Conservation (phyloP, 1,284 basidiomycete species). For the Rhizopogon parksii region DNA sequence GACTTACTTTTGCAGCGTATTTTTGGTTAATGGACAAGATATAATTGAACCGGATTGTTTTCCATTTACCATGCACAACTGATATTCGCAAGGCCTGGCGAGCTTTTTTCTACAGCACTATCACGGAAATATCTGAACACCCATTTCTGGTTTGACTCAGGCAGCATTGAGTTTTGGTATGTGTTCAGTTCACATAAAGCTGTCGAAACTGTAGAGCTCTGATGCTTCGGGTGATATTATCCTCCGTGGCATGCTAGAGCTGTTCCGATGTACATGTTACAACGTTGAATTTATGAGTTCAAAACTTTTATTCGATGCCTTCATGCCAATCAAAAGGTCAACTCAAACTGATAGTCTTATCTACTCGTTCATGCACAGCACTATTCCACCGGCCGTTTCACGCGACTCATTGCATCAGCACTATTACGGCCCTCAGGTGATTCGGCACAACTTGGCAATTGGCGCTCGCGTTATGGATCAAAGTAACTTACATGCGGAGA, state of each 20-base stretch:
- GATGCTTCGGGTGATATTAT: background rate
- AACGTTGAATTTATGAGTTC: too few relatives aligned
- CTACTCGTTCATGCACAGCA: background rate
- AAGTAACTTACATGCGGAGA: slow-evolving; percentile 1
- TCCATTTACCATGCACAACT: background rate
- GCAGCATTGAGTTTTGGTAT: background rate
- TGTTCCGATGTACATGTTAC: background rate
- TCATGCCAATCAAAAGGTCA: too few relatives aligned
- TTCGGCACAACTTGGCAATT: background rate
- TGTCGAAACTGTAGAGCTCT: background rate
- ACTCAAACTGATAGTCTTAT: background rate
- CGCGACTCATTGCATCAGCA: background rate
- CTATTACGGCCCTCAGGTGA: background rate
- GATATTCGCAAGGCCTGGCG: background rate
- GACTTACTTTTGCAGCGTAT: background rate
- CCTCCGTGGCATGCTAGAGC: too few relatives aligned
- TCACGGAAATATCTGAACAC: background rate
- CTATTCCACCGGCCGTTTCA: background rate
- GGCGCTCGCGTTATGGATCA: too few relatives aligned
- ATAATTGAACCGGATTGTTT: background rate
- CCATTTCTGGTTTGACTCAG: too few relatives aligned
- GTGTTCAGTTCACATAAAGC: background rate
- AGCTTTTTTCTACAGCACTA: background rate
- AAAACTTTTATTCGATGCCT: too few relatives aligned
- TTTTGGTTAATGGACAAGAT: slow-evolving; percentile 1